A percentile compares a stretch with the other conserved stretches of the same genome.
phyloP scores from a whole-genome alignment of 148 eudicot genomes.

The Dysphania ambrosioides region DNA sequence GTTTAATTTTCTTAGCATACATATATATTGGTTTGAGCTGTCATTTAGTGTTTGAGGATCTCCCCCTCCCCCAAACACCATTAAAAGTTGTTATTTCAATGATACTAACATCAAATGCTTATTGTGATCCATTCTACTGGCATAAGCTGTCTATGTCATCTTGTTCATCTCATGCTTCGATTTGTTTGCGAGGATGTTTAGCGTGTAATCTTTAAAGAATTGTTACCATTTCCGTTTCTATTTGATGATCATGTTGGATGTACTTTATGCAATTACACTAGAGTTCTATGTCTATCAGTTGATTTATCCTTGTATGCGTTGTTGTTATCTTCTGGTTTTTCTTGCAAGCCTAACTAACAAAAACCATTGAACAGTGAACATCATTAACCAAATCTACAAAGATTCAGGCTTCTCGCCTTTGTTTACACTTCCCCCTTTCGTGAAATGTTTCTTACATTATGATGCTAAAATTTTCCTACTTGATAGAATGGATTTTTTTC shows the following conservation, averaged over 20 bases:
- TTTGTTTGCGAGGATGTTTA: conserved; percentile 8
- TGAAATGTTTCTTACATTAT: background rate
- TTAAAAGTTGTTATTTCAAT: background rate
- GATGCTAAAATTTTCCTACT: background rate
- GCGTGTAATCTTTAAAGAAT: too few species aligned
- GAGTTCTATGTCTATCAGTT: background rate
- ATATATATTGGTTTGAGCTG: background rate
- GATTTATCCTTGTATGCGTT: background rate
- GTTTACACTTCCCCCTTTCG: background rate
- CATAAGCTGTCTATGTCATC: background rate
- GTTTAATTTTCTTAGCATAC: background rate
- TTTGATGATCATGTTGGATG: too few species aligned
- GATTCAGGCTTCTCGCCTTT: background rate
- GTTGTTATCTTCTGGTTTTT: background rate
- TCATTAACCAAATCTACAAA: background rate
- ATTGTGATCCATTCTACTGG: background rate
- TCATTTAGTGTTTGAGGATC: background rate
- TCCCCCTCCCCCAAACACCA: background rate
- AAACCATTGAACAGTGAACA: background rate
- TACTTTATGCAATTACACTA: too few species aligned
- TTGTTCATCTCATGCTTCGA: background rate
- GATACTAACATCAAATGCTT: background rate
- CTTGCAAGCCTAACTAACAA: background rate
- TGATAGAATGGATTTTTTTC: background rate
- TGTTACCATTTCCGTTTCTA: too few species aligned